Conservation (phyloP, 2,329 filamentous ascomycete genomes). For the Nigrospora sphaerica region DNA sequence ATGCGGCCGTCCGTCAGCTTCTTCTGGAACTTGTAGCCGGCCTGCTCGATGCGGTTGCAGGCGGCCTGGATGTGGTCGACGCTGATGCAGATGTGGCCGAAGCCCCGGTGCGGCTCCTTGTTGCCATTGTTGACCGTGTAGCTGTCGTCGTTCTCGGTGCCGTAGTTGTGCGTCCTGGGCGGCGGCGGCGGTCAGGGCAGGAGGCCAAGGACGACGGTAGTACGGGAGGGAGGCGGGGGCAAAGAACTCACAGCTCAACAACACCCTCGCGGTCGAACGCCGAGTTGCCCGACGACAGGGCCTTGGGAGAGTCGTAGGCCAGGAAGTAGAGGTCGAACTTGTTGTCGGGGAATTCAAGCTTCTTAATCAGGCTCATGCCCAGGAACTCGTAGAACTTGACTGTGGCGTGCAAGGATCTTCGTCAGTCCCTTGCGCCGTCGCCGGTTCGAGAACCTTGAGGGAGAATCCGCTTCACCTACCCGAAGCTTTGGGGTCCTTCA, state of each 20-base stretch:
- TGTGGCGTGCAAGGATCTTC: constrained; percentile 17
- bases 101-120: constrained; percentile 74
- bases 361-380: constrained; percentile 77
- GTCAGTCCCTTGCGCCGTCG: not conserved
- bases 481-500: constrained; percentile 86
- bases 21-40: constrained; percentile 92
- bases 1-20: constrained; percentile 83
- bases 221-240: not conserved
- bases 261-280: constrained; percentile 79
- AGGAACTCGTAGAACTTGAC: constrained; percentile 93
- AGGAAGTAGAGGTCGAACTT: constrained; percentile 97
- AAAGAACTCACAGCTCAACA: constrained; percentile 57
- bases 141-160: constrained; percentile 75
- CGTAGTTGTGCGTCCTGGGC: constrained; percentile 61
- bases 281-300: constrained; percentile 65
- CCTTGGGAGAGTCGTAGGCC: constrained; percentile 72
- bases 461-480: constrained; percentile 32
- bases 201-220: no score
- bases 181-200: no score
- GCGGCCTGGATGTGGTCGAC: constrained; percentile 83
- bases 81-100: constrained; percentile 79
- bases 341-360: constrained; percentile 73
- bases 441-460: not conserved
- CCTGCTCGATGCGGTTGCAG: constrained; percentile 82
- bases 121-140: constrained; percentile 87